Conservation (phyloP, 176 grass and related monocot genomes). For the Cenchrus purpureus region DNA sequence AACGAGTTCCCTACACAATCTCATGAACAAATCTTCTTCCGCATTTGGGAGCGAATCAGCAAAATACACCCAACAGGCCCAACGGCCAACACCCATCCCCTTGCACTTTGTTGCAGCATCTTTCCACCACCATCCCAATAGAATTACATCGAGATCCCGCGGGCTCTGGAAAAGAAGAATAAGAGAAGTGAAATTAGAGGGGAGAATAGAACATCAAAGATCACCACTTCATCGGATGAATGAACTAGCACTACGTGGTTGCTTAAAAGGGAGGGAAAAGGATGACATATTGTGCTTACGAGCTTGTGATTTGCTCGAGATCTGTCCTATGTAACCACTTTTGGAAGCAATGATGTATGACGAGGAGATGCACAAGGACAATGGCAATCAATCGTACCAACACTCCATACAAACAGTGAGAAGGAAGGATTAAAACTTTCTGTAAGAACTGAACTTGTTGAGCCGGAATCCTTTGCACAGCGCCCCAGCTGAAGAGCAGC, state of each 20-base stretch:
- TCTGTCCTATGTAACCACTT: conserved; percentile 13
- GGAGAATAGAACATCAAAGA: background rate
- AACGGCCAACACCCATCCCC: background rate
- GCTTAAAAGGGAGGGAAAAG: background rate
- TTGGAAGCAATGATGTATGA: conserved; percentile 19
- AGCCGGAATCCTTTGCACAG: background rate
- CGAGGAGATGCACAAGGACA: background rate
- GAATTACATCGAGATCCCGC: background rate
- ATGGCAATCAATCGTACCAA: conserved; percentile 12
- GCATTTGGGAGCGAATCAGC: conserved; percentile 41
- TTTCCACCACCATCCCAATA: conserved; percentile 23
- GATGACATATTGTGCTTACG: background rate
- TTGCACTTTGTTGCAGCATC: conserved; percentile 16
- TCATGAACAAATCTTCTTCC: conserved; percentile 46
- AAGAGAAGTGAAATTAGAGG: background rate
- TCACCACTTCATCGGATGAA: background rate
- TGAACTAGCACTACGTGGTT: background rate
- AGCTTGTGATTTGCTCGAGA: conserved; percentile 13
- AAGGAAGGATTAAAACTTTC: background rate
- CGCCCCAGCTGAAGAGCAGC: background rate
- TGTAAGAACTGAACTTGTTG: background rate
- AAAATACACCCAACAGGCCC: conserved; percentile 11
- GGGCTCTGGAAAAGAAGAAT: conserved; percentile 10
- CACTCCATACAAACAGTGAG: background rate
- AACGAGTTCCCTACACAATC: conserved; percentile 28